Conservation (phyloP, 202 grass and related monocot genomes). For the Bolboschoenoplectus hybrid region DNA sequence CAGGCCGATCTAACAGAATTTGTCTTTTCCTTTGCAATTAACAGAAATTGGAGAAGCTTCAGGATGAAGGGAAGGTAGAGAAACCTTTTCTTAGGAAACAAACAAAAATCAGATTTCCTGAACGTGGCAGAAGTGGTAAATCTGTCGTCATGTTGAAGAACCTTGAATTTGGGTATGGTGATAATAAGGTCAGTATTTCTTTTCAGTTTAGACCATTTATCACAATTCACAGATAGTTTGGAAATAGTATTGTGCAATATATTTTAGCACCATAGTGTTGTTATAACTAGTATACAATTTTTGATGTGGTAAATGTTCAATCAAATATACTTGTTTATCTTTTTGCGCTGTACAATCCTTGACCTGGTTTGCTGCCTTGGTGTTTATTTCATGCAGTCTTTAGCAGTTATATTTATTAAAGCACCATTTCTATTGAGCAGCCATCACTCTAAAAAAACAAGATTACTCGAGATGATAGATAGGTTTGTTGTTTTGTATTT, state of each 20-base stretch:
- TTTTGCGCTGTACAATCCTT: not conserved
- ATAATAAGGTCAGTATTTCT: conserved; percentile 59
- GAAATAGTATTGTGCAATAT: not conserved
- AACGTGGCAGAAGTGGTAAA: conserved; percentile 82
- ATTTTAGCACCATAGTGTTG: not conserved
- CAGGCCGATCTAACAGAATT: conserved; percentile 30
- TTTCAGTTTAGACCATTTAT: conserved; percentile 35
- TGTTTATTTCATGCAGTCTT: conserved; percentile 1
- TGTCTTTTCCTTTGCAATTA: conserved; percentile 40
- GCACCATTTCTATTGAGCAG: not conserved
- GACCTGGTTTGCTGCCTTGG: not conserved
- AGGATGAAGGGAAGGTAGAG: conserved; percentile 86
- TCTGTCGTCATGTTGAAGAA: conserved; percentile 66
- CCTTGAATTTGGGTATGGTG: conserved; percentile 74
- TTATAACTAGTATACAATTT: not conserved
- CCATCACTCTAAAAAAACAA: conserved; percentile 16
- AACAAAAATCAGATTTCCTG: conserved; percentile 94
- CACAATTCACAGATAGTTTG: not conserved
- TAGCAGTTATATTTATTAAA: not conserved
- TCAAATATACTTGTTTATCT: not conserved
- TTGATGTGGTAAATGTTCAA: not conserved
- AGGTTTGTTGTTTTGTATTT: not conserved
- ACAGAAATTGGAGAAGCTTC: conserved; percentile 98
- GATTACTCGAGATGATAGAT: not conserved
- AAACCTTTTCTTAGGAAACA: conserved; percentile 99